Evolutionary conservation across 2,329 filamentous ascomycete species (phyloP), one percentile per base, ranked within the genome.

Genomic region (Colletotrichum paranaense): DNA sequence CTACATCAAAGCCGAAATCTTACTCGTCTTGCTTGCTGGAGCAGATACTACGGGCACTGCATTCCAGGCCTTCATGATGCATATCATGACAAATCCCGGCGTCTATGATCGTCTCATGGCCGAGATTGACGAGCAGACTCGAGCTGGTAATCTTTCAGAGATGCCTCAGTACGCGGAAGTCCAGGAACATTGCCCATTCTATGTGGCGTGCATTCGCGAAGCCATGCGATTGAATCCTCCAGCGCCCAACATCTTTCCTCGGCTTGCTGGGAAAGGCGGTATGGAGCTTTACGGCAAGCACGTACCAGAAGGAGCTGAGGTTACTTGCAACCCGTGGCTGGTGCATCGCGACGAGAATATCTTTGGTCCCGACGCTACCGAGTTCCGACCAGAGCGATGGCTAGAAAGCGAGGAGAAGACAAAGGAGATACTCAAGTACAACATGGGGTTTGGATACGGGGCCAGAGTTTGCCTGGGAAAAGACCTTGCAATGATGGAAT

Each of bases 21-120:
- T 89, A 2, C 82, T 89, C 0, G 85, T 89, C 4, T 80, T 88
- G 19, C 80, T 89, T 8, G 87, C 88, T 0, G 87, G 87, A 22
- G 86, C 86, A 3, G 87, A 89, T 74, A 89, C 87, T 5, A 88
- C 86, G 0, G 87, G 86, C 0, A 88, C 87, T 2, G 82, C 84
- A 3, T 86, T 89, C 77, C 85, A 87, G 66, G 85, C 84, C 1
- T 79, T 88, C 74, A 82, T 89, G 74, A 77, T 81, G 24, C 83
- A 84, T 70, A 77, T 89, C 26, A 75, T 87, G 53, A 78, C 79
- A 5, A 77, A 84, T 59, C 78, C 79, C 1, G 75, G 76, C 0
- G 82, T 85, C 5, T 88, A 88, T 74, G 80, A 82, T 7, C 85
- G 81, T 65, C 80, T 89, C 72, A 85, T 88, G 81, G 78, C 76